phyloP scores from a whole-genome alignment of 1,284 basidiomycete species.

The Heterobasidion annosum region DNA sequence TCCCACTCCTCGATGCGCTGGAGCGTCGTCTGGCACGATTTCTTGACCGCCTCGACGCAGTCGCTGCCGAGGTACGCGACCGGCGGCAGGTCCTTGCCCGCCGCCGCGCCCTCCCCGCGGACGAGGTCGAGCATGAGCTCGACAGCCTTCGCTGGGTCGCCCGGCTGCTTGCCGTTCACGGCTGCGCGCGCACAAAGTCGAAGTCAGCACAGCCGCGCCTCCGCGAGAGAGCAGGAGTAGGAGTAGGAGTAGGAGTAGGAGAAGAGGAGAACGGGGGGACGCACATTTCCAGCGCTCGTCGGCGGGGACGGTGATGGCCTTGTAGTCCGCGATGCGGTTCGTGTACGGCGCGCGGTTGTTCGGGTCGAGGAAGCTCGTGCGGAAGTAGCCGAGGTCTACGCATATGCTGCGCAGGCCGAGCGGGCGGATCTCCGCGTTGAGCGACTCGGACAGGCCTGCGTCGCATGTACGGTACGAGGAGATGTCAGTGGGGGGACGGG shows the following conservation, averaged over 20 bases:
- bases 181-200: background rate
- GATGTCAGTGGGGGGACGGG: background rate
- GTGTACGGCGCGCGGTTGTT: constrained; percentile 22
- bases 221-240: too few species aligned
- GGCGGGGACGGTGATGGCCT: constrained; percentile 16
- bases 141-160: constrained; percentile 21
- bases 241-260: too few species aligned
- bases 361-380: constrained; percentile 26
- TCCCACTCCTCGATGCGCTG: constrained; percentile 19
- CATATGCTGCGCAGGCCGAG: constrained; percentile 32
- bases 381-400: constrained; percentile 35
- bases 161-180: constrained; percentile 20
- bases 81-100: constrained; percentile 15
- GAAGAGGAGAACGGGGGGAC: background rate
- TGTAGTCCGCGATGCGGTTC: constrained; percentile 30
- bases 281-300: constrained; percentile 13
- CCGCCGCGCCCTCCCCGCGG: constrained; percentile 18
- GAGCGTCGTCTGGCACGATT: constrained; percentile 10
- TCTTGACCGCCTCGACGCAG: constrained; percentile 11
- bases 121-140: constrained; percentile 22
- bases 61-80: constrained; percentile 20
- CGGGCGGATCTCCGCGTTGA: constrained; percentile 30
- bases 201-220: background rate
- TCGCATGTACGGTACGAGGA: background rate
- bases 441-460: constrained; percentile 24